A percentile compares a stretch with the other conserved stretches of the same genome.
These are phyloP conservation scores for Wickerhamiella kurtzmanii DNA, from an alignment of 805 yeast genomes.

Conservation along the genomic window DNA sequence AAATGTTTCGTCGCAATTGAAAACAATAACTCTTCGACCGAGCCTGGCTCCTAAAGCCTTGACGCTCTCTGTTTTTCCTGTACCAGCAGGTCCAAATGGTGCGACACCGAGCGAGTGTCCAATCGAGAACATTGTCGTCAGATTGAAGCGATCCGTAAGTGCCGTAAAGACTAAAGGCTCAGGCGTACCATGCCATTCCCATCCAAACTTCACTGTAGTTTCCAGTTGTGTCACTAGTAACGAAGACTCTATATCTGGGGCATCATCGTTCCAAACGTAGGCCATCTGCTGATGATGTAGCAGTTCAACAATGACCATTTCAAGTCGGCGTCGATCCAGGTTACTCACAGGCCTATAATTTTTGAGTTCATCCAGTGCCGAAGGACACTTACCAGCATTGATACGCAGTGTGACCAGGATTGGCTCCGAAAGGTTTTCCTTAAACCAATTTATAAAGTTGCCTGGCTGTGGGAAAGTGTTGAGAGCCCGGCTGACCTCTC, in stretches of 20 bases:
- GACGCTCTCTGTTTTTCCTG: conserved; percentile 87
- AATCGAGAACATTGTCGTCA: conserved; percentile 62
- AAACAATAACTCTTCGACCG: conserved; percentile 73
- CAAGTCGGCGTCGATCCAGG: conserved; percentile 34
- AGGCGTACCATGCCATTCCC: conserved; percentile 66
- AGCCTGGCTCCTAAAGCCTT: conserved; percentile 70
- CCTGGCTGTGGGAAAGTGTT: conserved; percentile 11
- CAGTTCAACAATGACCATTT: conserved; percentile 52
- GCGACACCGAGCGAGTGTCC: conserved; percentile 73
- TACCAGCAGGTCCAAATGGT: conserved; percentile 92
- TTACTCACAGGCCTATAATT: not conserved
- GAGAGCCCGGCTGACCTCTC: conserved; percentile 25
- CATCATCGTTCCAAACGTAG: not conserved
- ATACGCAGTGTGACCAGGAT: conserved; percentile 14
- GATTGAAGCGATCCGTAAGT: conserved; percentile 46
- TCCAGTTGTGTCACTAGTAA: conserved; percentile 28
- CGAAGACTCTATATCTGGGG: not conserved
- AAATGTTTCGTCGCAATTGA: conserved; percentile 83
- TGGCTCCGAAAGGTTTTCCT: conserved; percentile 40
- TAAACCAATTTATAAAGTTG: conserved; percentile 27
- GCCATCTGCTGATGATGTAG: conserved; percentile 36
- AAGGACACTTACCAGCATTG: not conserved
- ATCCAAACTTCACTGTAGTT: conserved; percentile 49
- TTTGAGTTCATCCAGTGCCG: conserved; percentile 22
- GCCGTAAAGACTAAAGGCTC: conserved; percentile 69